These are phyloP conservation scores for Raffaelea ambrosiae DNA, from an alignment of 2,329 filamentous ascomycete species.

Conservation along the genomic window DNA sequence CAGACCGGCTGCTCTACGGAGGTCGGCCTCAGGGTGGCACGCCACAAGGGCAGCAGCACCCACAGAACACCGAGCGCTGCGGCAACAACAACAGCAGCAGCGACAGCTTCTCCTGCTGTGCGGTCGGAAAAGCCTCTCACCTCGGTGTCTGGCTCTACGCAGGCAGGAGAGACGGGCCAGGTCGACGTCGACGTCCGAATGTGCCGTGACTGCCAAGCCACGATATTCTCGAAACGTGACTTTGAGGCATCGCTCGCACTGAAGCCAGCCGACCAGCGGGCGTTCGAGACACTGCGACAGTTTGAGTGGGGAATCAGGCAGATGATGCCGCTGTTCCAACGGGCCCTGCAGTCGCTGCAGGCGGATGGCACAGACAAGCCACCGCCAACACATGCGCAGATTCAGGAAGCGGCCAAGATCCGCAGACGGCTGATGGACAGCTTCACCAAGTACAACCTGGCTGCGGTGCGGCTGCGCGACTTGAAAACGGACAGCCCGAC, in stretches of 20 bases:
- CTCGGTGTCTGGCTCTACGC: neutral
- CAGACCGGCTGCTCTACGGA: constrained; percentile 78
- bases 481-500: constrained; percentile 63
- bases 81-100: constrained; percentile 1
- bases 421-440: constrained; percentile 84
- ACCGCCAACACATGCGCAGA: constrained; percentile 53
- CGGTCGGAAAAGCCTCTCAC: neutral
- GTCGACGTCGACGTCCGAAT: constrained; percentile 77
- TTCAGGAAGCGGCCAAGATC: constrained; percentile 79
- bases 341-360: constrained; percentile 63
- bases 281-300: constrained; percentile 75
- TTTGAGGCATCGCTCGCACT: constrained; percentile 62
- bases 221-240: constrained; percentile 59
- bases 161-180: constrained; percentile 22
- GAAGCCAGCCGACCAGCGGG: constrained; percentile 65
- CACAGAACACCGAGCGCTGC: too few relatives aligned
- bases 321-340: constrained; percentile 77
- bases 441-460: constrained; percentile 78
- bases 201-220: constrained; percentile 75
- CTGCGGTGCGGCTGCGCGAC: constrained; percentile 73
- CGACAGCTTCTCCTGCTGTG: constrained; percentile 6
- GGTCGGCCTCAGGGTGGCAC: constrained; percentile 67
- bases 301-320: constrained; percentile 82
- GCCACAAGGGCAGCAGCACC: constrained; percentile 21
- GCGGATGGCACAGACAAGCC: constrained; percentile 28